Evolutionary conservation across 140 eudicot genomes (phyloP), one percentile per base, ranked within the genome.

Genomic region (Oenanthe javanica): DNA sequence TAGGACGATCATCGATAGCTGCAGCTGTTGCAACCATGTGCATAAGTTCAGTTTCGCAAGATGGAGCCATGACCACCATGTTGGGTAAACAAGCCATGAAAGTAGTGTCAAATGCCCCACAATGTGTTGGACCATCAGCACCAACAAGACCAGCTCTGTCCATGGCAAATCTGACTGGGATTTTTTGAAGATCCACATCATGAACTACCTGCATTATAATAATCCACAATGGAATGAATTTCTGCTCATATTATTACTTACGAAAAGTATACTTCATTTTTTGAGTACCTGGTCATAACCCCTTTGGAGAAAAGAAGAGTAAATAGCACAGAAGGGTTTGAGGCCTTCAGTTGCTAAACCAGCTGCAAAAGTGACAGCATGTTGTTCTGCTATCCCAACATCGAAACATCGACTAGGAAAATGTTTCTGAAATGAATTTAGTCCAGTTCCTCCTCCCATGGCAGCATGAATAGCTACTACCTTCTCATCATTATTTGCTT

Each of bases 401-500:
- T 92, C 97, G 61, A 92, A 92, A 83, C 96, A 90, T 25, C 90
- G 75, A 1, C 51, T 2, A 0, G 95, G 93, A 64, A 92, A 92
- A 55, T 70, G 83, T 55, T 87, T 88, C 57, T 87, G 88, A 80
- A 92, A 92, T 0, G 85, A 57, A 82, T 92, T 90, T 18, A 92
- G 91, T 6, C 97, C 97, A 4, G 97, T 90, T 48, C 97, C 97
- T 10, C 97, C 97, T 81, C 97, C 97, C 97, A 92, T 92, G 10
- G 97, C 97, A 10, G 97, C 97, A 72, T 92, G 97, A 31, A 91
- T 88, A 15, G 97, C 97, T 4, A 91, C 88, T 69, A 92, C 83
- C 59, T 85, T 86, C 0, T 90, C 84, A 63, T 92, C 97, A 11
- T 45, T 55, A 79, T 92, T 85, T 8, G 97, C 97, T 72, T 92